Evolutionary conservation across 495 filamentous ascomycete species (phyloP).

Genomic region (Amphirosellinia nigrospora): DNA sequence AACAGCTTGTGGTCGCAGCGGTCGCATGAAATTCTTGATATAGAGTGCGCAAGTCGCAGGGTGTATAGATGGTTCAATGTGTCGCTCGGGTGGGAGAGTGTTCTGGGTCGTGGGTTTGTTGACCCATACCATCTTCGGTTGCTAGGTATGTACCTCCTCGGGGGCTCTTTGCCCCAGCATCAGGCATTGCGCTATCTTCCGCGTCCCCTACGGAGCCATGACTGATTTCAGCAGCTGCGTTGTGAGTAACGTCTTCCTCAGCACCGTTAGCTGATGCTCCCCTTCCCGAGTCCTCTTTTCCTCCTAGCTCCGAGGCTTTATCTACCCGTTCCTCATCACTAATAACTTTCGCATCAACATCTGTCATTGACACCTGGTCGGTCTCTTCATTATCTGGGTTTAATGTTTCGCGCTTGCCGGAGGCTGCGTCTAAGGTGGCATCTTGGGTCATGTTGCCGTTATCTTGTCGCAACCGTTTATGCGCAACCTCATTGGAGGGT

Average conservation of each 20-base stretch:
- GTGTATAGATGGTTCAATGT: constrained; percentile 74
- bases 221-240: neutral
- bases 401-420: constrained; percentile 7
- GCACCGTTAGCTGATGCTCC: constrained; percentile 19
- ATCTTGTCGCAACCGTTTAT: constrained; percentile 51
- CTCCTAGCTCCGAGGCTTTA: constrained; percentile 1
- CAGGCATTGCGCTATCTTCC: constrained; percentile 38
- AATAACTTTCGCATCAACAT: neutral
- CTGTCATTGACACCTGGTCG: neutral
- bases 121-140: constrained; percentile 25
- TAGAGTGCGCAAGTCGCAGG: constrained; percentile 86
- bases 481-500: constrained; percentile 52
- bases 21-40: constrained; percentile 90
- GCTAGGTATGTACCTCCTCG: neutral
- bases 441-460: constrained; percentile 20
- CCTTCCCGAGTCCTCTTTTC: constrained; percentile 16
- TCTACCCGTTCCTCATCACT: constrained; percentile 7
- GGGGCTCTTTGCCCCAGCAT: constrained; percentile 22
- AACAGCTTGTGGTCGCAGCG: constrained; percentile 69
- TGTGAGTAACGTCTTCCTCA: constrained; percentile 21
- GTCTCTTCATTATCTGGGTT: constrained; percentile 2
- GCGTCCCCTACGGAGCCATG: constrained; percentile 15
- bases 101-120: constrained; percentile 45
- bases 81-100: constrained; percentile 38
- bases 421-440: constrained; percentile 9